Base-by-base conservation (phyloP, 805 yeast genomes). In the Lipomyces yamadae region DNA sequence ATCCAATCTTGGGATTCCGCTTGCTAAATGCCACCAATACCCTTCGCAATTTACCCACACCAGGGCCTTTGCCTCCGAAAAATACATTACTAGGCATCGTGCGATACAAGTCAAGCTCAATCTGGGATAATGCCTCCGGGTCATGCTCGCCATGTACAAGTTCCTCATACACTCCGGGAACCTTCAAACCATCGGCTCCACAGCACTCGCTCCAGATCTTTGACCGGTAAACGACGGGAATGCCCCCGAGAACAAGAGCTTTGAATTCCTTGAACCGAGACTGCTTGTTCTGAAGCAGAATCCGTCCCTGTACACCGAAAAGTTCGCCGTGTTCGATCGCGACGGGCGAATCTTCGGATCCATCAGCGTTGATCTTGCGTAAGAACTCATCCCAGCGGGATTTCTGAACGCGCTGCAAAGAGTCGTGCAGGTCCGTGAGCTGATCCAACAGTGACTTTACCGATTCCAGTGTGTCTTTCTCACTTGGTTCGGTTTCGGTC, bases 81-180 rank as follows among this genome's bases (percentile, higher is more conserved):
- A 81, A 84, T 3, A 81, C 80, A 67, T 86, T 85, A 53, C 80
- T 77, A 1, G 88, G 86, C 78, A 86, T 80, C 0, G 89, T 86
- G 45, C 89, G 76, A 69, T 82, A 83, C 37, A 85, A 73, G 69
- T 86, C 89, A 34, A 85, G 75, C 52, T 84, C 80, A 24, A 86
- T 83, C 69, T 86, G 89, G 2, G 78, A 74, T 15, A 83, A 76
- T 8, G 84, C 79, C 45, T 74, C 78, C n/a, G 67, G 68, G 69
- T 71, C 42, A 71, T 66, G 15, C 70, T 69, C 45, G 11, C 48
- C 54, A 35, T 63, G 56, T 6, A 71, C 65, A 42, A 75, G 76
- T 62, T 72, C 78, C 52, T 73, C 81, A 70, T 81, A 86, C 56
- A 82, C 83, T 0, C 86, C 86, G 2, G 86, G 85, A 3, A 81